Percentiles rank a stretch among this genome's conserved stretches.
Conservation (phyloP, 2,329 filamentous ascomycete species). For the Cercospora sp. region DNA sequence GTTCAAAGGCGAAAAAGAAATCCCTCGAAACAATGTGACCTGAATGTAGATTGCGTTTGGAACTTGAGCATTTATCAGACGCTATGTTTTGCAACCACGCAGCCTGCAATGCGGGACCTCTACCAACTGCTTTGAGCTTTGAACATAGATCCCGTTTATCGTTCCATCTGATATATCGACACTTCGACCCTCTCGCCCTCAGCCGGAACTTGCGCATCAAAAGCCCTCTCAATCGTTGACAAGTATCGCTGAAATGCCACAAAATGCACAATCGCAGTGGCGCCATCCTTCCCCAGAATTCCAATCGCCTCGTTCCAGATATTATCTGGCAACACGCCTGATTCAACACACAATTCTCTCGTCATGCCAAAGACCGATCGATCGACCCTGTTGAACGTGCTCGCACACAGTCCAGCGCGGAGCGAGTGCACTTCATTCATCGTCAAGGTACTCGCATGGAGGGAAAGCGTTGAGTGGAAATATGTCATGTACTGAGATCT, state of each 20-base stretch:
- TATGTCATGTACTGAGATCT: conserved; percentile 13
- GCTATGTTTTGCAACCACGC: neutral
- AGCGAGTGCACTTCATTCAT: conserved; percentile 20
- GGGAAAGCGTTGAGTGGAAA: conserved; percentile 7
- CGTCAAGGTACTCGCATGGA: neutral
- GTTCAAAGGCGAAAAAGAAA: too few species aligned
- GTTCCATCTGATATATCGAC: neutral
- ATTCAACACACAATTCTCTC: conserved; percentile 14
- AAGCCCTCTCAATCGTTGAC: conserved; percentile 21
- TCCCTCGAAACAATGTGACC: too few species aligned
- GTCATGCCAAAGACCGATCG: conserved; percentile 16
- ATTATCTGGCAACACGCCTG: conserved; percentile 10
- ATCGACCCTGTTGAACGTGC: conserved; percentile 11
- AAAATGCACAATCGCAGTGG: conserved; percentile 14
- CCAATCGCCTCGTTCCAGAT: conserved; percentile 18
- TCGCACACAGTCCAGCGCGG: conserved; percentile 13
- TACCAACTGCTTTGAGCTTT: neutral
- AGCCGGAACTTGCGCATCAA: conserved; percentile 24
- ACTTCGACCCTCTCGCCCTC: conserved; percentile 2
- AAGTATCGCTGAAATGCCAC: conserved; percentile 16
- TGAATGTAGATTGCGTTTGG: too few species aligned
- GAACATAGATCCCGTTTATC: neutral
- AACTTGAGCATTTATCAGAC: neutral
- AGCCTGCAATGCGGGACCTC: neutral
- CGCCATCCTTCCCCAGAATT: conserved; percentile 13